Conservation (phyloP, 805 yeast genomes). For the Kazachstania africana region DNA sequence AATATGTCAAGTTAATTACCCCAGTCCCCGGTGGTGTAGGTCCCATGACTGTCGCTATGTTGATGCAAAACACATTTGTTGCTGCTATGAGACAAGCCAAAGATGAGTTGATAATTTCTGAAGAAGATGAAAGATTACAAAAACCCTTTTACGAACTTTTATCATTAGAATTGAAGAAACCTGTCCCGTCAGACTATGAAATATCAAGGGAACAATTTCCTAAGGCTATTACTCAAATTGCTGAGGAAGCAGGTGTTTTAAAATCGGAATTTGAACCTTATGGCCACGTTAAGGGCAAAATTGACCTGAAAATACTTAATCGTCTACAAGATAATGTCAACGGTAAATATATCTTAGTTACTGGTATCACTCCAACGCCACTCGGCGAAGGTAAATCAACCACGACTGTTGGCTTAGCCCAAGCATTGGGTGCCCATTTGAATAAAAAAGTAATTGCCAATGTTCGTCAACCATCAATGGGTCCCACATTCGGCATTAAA, state of each 20-base stretch:
- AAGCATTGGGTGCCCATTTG: constrained; percentile 87
- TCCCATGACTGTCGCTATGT: constrained; percentile 83
- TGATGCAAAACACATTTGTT: constrained; percentile 56
- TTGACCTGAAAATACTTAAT: constrained; percentile 49
- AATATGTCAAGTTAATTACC: constrained; percentile 40
- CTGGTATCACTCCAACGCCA: constrained; percentile 98
- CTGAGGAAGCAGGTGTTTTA: constrained; percentile 55
- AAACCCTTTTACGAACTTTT: constrained; percentile 35
- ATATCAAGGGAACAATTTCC: constrained; percentile 70
- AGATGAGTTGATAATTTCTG: constrained; percentile 11
- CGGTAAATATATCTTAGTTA: constrained; percentile 84
- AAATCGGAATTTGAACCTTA: constrained; percentile 61
- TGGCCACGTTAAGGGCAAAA: constrained; percentile 71
- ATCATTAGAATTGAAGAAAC: constrained; percentile 41
- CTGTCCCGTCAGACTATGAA: constrained; percentile 74
- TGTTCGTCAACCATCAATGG: constrained; percentile 97
- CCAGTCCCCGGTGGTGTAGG: constrained; percentile 92
- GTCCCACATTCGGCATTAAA: constrained; percentile 96
- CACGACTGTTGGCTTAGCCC: constrained; percentile 93
- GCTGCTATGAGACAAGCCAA: constrained; percentile 45
- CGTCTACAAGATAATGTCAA: constrained; percentile 47
- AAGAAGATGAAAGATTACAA: constrained; percentile 1
- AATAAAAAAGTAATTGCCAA: constrained; percentile 78
- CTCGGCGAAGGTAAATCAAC: constrained; percentile 97
- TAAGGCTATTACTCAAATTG: constrained; percentile 55